phyloP scores from a whole-genome alignment of 148 eudicot species.

The Chenopodium formosanum region DNA sequence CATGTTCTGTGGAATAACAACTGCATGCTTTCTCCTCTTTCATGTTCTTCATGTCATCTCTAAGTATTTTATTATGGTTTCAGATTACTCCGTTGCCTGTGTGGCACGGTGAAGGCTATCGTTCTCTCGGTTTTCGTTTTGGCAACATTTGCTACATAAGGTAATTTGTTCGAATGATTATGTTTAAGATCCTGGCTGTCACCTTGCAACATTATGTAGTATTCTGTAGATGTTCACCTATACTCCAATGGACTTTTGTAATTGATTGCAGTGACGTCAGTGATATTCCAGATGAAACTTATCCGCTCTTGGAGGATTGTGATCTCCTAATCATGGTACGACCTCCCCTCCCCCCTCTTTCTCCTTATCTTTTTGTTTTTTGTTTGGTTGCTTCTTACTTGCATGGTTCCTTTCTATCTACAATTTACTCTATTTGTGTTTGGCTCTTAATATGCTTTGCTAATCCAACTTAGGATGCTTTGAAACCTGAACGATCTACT shows the following conservation, averaged over 20 bases:
- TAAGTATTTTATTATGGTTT: conserved; percentile 1
- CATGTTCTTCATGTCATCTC: neutral
- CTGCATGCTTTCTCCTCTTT: neutral
- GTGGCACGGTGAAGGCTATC: conserved; percentile 92
- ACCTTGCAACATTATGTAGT: neutral
- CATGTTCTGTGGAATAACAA: conserved; percentile 20
- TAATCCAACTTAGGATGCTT: conserved; percentile 61
- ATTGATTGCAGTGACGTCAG: conserved; percentile 80
- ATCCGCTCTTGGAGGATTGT: conserved; percentile 81
- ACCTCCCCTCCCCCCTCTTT: conserved; percentile 15
- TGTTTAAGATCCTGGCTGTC: neutral
- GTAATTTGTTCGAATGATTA: conserved; percentile 30
- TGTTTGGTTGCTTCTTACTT: neutral
- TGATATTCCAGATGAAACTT: conserved; percentile 94
- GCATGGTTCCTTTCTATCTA: conserved; percentile 4
- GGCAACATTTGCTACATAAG: conserved; percentile 94
- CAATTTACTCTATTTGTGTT: neutral
- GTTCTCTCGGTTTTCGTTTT: conserved; percentile 88
- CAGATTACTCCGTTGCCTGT: conserved; percentile 95
- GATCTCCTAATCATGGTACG: conserved; percentile 82
- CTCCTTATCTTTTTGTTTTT: neutral
- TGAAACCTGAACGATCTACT: conserved; percentile 90
- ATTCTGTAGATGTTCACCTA: neutral
- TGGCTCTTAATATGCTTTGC: conserved; percentile 2
- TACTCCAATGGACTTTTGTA: neutral